Conservation (phyloP, 192 early-diverging fungal species). For the Coemansia nantahalensis region DNA sequence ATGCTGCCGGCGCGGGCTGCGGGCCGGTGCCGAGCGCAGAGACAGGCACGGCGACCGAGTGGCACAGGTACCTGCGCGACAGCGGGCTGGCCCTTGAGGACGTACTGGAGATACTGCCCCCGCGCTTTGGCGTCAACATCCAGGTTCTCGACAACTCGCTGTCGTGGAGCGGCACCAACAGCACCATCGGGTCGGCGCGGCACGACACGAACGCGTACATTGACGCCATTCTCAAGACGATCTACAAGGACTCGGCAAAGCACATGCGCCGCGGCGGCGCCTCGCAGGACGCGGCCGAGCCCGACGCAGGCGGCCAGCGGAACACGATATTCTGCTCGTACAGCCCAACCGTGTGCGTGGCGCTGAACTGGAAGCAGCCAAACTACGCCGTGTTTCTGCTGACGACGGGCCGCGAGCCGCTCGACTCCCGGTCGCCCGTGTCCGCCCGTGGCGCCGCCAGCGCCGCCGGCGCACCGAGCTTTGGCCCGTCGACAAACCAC, state of each 20-base stretch:
- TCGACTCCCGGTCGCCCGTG: conserved; percentile 13
- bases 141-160: conserved; percentile 87
- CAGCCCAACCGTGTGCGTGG: conserved; percentile 87
- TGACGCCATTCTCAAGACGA: conserved; percentile 81
- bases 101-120: conserved; percentile 55
- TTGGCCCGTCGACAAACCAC: conserved; percentile 20
- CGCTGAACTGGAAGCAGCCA: conserved; percentile 99
- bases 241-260: conserved; percentile 58
- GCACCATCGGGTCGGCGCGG: conserved; percentile 35
- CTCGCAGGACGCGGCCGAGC: conserved; percentile 6
- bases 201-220: conserved; percentile 82
- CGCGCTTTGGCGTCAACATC: conserved; percentile 77
- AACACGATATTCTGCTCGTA: conserved; percentile 86
- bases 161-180: conserved; percentile 56
- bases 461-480: conserved; percentile 31
- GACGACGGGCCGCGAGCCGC: conserved; percentile 66
- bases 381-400: conserved; percentile 97
- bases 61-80: conserved; percentile 36
- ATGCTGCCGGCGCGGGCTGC: conserved; percentile 1
- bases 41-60: conserved; percentile 28
- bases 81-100: conserved; percentile 43
- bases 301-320: conserved; percentile 36
- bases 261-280: not conserved
- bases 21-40: conserved; percentile 5
- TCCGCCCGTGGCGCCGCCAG: conserved; percentile 7